phyloP scores from a whole-genome alignment of 2,329 filamentous ascomycete genomes.

The Domatiomyces globalis region DNA sequence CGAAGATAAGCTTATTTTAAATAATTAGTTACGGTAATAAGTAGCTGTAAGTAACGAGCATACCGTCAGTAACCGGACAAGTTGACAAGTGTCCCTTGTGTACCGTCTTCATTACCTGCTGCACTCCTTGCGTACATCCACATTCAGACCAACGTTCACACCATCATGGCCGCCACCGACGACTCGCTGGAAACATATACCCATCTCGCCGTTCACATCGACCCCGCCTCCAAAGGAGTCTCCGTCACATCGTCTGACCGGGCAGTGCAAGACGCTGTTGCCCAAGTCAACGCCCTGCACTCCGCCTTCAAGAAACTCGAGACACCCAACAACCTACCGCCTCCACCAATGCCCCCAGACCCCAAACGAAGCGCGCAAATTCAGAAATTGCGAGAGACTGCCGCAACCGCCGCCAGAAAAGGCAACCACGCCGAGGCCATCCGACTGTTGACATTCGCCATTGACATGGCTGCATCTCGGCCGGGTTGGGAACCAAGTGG shows the following conservation, averaged over 20 bases:
- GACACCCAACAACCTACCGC: constrained; percentile 52
- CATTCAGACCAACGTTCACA: neutral
- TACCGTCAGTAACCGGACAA: neutral
- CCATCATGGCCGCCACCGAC: constrained; percentile 15
- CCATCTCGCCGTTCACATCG: constrained; percentile 65
- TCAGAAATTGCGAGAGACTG: constrained; percentile 76
- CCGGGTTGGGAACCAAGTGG: constrained; percentile 79
- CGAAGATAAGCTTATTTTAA: neutral
- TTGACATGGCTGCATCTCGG: constrained; percentile 73
- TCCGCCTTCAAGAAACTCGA: constrained; percentile 54
- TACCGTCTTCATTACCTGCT: neutral
- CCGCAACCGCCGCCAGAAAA: constrained; percentile 72
- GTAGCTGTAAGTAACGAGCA: neutral
- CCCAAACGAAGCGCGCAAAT: constrained; percentile 81
- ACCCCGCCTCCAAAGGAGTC: constrained; percentile 69
- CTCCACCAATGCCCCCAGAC: constrained; percentile 79
- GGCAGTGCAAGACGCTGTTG: constrained; percentile 50
- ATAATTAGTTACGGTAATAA: neutral
- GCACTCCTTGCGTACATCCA: no score
- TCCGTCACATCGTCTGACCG: constrained; percentile 35
- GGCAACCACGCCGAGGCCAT: constrained; percentile 59
- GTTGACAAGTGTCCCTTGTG: neutral
- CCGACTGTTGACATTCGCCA: constrained; percentile 67
- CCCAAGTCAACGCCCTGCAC: constrained; percentile 66
- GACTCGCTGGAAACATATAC: constrained; percentile 43